Percentiles rank a stretch among this genome's conserved stretches.
Conservation (phyloP, 257 asterid genomes). For the Lavandula angustifolia region DNA sequence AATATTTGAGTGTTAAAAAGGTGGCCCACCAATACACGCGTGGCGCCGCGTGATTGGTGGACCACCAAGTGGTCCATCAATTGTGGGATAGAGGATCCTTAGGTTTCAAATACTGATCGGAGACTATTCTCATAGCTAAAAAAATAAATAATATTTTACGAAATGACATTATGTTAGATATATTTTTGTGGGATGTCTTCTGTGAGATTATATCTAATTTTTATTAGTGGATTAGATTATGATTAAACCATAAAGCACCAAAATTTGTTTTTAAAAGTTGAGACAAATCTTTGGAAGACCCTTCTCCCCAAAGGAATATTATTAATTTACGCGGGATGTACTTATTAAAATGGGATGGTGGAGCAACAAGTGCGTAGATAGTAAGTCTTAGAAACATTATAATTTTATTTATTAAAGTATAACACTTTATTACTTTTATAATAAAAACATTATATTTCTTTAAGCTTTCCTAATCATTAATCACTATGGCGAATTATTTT, state of each 20-base stretch:
- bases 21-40: too few species aligned
- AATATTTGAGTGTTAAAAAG: too few species aligned
- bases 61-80: too few species aligned
- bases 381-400: slow-evolving; percentile 18
- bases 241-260: slow-evolving; percentile 38
- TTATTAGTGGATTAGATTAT: slow-evolving; percentile 11
- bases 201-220: too few species aligned
- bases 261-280: slow-evolving; percentile 47
- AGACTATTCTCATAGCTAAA: too few species aligned
- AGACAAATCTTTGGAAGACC: slow-evolving; percentile 44
- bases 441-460: slow-evolving; percentile 26
- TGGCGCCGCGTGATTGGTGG: too few species aligned
- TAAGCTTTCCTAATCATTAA: slow-evolving; percentile 34
- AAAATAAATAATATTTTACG: too few species aligned
- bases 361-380: slow-evolving; percentile 34
- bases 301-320: slow-evolving; percentile 42
- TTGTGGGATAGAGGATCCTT: too few species aligned
- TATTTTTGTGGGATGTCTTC: too few species aligned
- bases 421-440: slow-evolving; percentile 16
- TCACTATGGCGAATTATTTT: slow-evolving; percentile 9
- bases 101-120: too few species aligned
- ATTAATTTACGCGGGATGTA: slow-evolving; percentile 28
- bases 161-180: too few species aligned
- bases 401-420: neutral
- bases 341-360: slow-evolving; percentile 26